Evolutionary conservation across 2,329 filamentous ascomycete species (phyloP), one percentile per base, ranked within the genome.

Genomic region (Pseudogymnoascus verrucosus): DNA sequence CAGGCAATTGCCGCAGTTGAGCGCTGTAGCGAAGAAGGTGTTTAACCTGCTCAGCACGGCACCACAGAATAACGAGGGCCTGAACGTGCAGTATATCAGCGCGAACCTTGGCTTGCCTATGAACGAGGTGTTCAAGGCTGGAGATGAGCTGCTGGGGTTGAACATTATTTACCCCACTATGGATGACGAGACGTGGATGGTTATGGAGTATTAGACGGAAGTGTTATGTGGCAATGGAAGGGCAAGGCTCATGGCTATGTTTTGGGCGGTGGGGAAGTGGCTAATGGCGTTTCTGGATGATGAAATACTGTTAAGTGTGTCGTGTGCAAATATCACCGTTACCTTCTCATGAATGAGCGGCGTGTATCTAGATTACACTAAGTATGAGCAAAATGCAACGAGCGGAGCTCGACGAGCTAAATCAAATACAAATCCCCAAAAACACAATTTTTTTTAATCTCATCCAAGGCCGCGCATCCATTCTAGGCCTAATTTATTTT

Each of bases 111-210:
- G 84, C 6, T 77, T 97, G 76, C 81, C 88, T 7, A 77, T 87
- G 31, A 80, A 81, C 26, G 90, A 96, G 54, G 89, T 95, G 12
- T 78, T 87, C 69, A 84, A 82, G 62, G 93, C 87, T n/a, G 86
- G 89, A 8, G 91, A 96, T 70, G 92, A 98, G 76, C 76, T 99
- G 71, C 76, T 91, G 47, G 80, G 80, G 1, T 77, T 84, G 63
- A 91, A 92, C 31, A 73, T 91, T 69, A 90, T 96, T 68, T 99
- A 91, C 77, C 91, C 91, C 28, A 99, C 96, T 8, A 83, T 96
- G 5, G 92, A 98, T 76, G 93, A 98, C 71, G 84, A 90, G 76
- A 98, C 93, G 0, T 98, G 90, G 88, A 91, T 91, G 47, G 80
- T 96, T 67, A 79, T 97, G 65, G 90, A 96, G 65, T 84, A 82